Evolutionary conservation across 1,139 yeast species (phyloP), one percentile per base, ranked within the genome.

Genomic region (Candida sanyaensis): DNA sequence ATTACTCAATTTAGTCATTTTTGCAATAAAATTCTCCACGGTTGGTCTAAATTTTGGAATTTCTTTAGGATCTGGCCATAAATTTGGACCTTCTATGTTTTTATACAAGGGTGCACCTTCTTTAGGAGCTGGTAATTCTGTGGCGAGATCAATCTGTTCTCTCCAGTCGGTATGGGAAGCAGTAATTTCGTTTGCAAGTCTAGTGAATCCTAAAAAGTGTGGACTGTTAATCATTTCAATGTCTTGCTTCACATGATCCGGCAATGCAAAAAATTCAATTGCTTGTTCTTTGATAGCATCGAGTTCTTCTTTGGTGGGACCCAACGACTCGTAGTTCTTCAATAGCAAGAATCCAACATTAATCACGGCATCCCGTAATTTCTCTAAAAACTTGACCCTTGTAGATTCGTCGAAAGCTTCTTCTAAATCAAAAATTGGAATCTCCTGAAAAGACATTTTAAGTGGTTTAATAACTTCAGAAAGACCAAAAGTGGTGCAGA

Each of bases 141-240:
- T 81, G 3, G 83, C 89, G 52, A 84, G 69, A 58, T 84, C 90
- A 51, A 81, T 81, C 64, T 84, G 89, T 57, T 84, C 89, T 52
- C 90, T 69, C 79, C 86, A 76, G 56, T 84, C 90, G 7, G 81
- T 75, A 34, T 72, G 73, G 40, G 69, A 67, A 5, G 86, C 83
- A 0, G 91, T 85, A 49, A 81, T 77, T 59, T 85, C 90, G 53
- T 84, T 84, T 5, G 88, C 89, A 12, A 85, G 66, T 13, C 78
- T 71, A 37, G 85, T 81, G 61, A 85, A 85, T 0, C 91, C 91
- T 46, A 84, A 70, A 60, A 85, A 84, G 57, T 85, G 89, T 11
- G 83, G 84, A 38, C 82, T 80, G 50, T 82, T 68, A 41, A 78
- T 72, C 88, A 85, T 85, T 44, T 81, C 84, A 44, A 82, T 69